Evolutionary conservation across 1,284 basidiomycete species (phyloP).

Genomic region (Rhodotorula mucilaginosa): DNA sequence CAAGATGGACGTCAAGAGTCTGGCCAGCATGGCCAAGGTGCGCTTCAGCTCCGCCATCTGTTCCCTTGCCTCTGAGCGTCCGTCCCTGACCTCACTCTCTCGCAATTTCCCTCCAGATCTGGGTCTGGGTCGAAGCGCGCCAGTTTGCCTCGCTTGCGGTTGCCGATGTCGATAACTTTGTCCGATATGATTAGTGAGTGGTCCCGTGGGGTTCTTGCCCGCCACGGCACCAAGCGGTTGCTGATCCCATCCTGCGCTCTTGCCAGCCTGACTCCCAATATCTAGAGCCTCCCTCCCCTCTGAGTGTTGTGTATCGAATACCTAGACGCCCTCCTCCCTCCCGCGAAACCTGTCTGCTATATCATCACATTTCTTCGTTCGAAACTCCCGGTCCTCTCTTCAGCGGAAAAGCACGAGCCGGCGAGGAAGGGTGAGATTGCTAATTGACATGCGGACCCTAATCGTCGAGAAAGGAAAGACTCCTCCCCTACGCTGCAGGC

Average conservation of each 20-base stretch:
- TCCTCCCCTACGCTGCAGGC: not conserved
- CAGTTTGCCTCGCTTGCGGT: conserved; percentile 74
- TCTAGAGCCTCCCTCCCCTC: not conserved
- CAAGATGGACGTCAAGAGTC: conserved; percentile 63
- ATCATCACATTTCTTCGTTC: not conserved
- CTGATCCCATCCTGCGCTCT: not conserved
- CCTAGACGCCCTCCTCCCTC: not conserved
- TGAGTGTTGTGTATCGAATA: not conserved
- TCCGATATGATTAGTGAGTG: conserved; percentile 35
- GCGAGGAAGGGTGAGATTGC: not conserved
- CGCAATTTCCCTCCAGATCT: conserved; percentile 59
- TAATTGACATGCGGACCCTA: too few relatives aligned
- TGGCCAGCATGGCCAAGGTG: conserved; percentile 82
- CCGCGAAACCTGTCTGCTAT: not conserved
- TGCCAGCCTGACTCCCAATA: not conserved
- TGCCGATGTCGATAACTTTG: conserved; percentile 67
- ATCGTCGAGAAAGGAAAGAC: too few relatives aligned
- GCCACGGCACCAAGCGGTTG: not conserved
- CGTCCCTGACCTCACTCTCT: conserved; percentile 7
- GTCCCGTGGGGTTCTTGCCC: not conserved
- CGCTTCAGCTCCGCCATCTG: conserved; percentile 32
- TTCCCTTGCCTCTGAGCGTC: not conserved
- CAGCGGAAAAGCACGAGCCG: too few relatives aligned
- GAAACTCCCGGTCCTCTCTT: too few relatives aligned
- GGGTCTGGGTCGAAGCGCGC: conserved; percentile 87